Base-by-base conservation (phyloP, 2,329 filamentous ascomycete genomes). In the Scytalidium sp. region DNA sequence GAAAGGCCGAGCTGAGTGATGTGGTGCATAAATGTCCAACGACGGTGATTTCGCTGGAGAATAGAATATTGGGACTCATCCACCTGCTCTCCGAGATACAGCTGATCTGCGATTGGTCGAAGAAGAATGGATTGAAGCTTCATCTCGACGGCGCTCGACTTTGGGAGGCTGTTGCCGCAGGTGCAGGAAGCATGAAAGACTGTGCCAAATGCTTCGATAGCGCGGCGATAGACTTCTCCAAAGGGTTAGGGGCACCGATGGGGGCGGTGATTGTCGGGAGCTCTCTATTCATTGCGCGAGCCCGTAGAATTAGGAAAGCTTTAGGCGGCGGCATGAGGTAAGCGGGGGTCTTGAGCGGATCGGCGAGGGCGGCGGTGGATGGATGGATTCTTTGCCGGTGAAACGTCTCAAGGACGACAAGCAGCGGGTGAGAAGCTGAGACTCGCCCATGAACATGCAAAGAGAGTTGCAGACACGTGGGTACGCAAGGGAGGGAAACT, bases 21-120 rank as follows among this genome's bases (percentile, higher is more conserved):
- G 80, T 93, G 59, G 78, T 92, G 19, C 88, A 94, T 65, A 75
- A 76, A 27, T 90, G 87, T 59, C 90, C 90, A 0, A 95, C 90
- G 1, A 80, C 81, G 41, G 78, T 95, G 50, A 88, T 96, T 59
- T 84, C 80, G 54, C 73, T 95, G 45, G 90, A 96, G 64, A 95
- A 94, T 64, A 95, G 90, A 1, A 77, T 94, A 50, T 80, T 83
- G 50, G 90, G 90, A 27, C 81, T 83, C 63, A 74, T 95, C 41
- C 84, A 87, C 75, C 90, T 90, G 0, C 75, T 94, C 1, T 67
- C 70, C 1, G 89, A 94, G 65, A 77, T 82, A 15, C 75, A 74
- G 50, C 75, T 78, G 42, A 94, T 95, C 61, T 75, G 81, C 0
- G 72, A 73, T 1, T 95, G 86, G 74, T 88, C 84, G 55, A 74